Evolutionary conservation across 164 flowering plant genomes (phyloP), one percentile per base, ranked within the genome.

Genomic region (Hamamelis virginiana): DNA sequence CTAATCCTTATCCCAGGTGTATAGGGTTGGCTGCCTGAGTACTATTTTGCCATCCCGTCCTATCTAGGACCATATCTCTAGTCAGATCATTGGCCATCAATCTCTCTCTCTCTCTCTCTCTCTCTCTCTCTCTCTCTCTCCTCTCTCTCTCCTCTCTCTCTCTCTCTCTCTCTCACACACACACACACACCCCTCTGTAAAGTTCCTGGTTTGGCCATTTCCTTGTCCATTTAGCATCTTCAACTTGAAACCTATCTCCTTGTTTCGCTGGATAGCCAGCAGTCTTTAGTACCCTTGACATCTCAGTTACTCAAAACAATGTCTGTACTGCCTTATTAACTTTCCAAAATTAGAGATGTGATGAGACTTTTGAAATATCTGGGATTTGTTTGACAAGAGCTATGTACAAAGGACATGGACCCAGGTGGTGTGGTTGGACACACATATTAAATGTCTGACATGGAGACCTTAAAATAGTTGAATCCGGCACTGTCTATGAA

Each of bases 41-140:
- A 8, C 58, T 22, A 4, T n/a, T 55, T 55, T 55, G 58, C 13
- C 10, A 55, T 55, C n/a, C n/a, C 53, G 15, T 26, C 58, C 23
- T 22, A 55, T 55, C 26, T 22, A n/a, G 58, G 58, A 55, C 23
- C 22, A 55, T 55, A 55, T 55, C 26, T 55, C 58, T 55, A 55
- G 58, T 55, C 9, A 21, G 8, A 50, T 50, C 58, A 15, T 6
- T n/a, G 26, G 25, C 10, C 22, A 19, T 10, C 23, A n/a, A n/a
- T n/a, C 12, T 55, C 5, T 19, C 21, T 55, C 21, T 55, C 12
- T 55, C 26, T 55, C 25, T 55, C 5, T 8, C 23, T n/a, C 8
- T n/a, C 12, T 55, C 5, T 19, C 21, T 55, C 21, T 55, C 12
- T 55, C 26, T 55, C 25, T 55, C 5, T 8, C 23, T n/a, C 8